Conservation (phyloP, 768 basidiomycete species). For the Mrakia gelida region DNA sequence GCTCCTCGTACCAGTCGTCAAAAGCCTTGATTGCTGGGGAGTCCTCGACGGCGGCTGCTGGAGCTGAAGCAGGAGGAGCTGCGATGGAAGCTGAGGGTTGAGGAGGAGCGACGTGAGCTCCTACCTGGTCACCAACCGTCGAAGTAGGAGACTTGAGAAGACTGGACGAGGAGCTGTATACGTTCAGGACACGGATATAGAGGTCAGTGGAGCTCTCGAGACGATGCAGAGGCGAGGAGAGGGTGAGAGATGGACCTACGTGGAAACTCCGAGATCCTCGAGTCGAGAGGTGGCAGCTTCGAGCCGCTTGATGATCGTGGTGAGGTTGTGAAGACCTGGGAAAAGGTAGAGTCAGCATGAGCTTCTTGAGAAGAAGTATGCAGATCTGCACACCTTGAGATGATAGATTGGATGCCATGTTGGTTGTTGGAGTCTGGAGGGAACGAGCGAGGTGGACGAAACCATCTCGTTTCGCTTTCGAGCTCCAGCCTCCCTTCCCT, state of each 20-base stretch:
- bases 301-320: slow-evolving; percentile 49
- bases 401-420: slow-evolving; percentile 1
- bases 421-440: too few relatives aligned
- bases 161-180: slow-evolving; percentile 33
- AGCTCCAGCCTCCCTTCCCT: background rate
- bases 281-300: slow-evolving; percentile 91
- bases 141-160: slow-evolving; percentile 38
- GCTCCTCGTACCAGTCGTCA: slow-evolving; percentile 64
- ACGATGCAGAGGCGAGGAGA: background rate
- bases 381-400: background rate
- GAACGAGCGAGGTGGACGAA: background rate
- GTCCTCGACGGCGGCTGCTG: slow-evolving; percentile 43
- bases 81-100: slow-evolving; percentile 25
- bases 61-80: slow-evolving; percentile 41
- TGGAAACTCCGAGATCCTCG: slow-evolving; percentile 72
- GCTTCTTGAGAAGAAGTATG: background rate
- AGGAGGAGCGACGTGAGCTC: slow-evolving; percentile 37
- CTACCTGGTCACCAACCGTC: slow-evolving; percentile 37
- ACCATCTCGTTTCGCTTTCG: background rate
- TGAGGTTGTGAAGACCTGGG: slow-evolving; percentile 16
- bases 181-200: background rate
- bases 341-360: background rate
- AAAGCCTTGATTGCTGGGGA: slow-evolving; percentile 67
- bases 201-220: background rate
- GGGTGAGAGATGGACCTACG: slow-evolving; percentile 34